Conservation (phyloP, 805 yeast species). For the Barnettozyma populi region DNA sequence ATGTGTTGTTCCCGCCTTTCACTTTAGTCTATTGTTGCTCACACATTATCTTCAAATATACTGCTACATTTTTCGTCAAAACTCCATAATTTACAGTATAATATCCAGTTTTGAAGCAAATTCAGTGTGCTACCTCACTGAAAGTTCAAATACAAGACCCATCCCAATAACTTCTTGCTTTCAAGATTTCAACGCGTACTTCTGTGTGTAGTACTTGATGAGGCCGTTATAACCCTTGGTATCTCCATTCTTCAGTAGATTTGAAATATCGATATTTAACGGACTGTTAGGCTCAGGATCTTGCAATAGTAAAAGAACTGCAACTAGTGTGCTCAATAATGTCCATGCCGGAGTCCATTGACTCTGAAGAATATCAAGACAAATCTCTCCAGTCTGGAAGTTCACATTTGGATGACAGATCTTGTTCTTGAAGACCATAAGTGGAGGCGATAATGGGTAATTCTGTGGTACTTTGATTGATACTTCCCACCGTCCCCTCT, state of each 20-base stretch:
- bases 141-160: no score
- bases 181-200: slow-evolving; percentile 16
- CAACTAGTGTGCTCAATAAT: slow-evolving; percentile 46
- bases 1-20: not conserved
- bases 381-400: slow-evolving; percentile 57
- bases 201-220: slow-evolving; percentile 34
- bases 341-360: slow-evolving; percentile 79
- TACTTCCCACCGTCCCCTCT: slow-evolving; percentile 47
- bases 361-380: slow-evolving; percentile 56
- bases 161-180: no score
- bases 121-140: no score
- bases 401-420: slow-evolving; percentile 47
- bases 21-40: not conserved
- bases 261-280: slow-evolving; percentile 64
- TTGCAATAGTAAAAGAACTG: slow-evolving; percentile 50
- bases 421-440: slow-evolving; percentile 36
- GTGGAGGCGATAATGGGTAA: slow-evolving; percentile 61
- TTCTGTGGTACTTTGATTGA: slow-evolving; percentile 37
- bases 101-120: not conserved
- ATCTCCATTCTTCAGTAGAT: slow-evolving; percentile 46
- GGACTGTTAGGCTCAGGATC: slow-evolving; percentile 73
- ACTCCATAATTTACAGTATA: no score
- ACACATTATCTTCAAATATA: not conserved
- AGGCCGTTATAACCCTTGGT: slow-evolving; percentile 36
- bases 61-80: not conserved